Base-by-base conservation (phyloP, 768 basidiomycete species). In the Tephrocybe sp. region DNA sequence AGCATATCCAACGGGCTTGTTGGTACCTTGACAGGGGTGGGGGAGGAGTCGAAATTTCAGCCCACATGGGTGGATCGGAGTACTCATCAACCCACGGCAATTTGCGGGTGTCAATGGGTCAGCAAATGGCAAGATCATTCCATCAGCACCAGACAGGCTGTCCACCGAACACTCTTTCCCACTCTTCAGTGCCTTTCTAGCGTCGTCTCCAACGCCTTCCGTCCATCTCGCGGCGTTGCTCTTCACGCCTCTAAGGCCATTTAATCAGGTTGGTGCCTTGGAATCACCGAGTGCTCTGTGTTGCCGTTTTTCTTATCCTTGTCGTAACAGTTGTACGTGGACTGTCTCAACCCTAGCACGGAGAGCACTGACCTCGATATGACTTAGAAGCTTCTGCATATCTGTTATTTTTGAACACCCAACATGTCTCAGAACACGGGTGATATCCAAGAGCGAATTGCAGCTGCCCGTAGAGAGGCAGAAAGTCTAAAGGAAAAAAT, bases 401-500 rank as follows among this genome's bases (percentile, higher is more conserved):
- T 27, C 4, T 27, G 30, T 15, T 2, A 44, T 25, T 42, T 19
- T 11, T 45, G 31, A 46, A 51, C 27, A 27, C 16, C 47, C 60
- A 64, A 54, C 59, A 91, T 90, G 89, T 84, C 89, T 62, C 87
- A 89, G 77, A 77, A 77, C 50, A 86, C 86, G 71, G 81, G 83
- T 68, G 89, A 92, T 66, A 89, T 92, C 60, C 89, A 92, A 67
- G 89, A 92, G 74, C 76, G 89, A 62, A 98, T 99, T 68, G 92
- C 96, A 36, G 92, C 95, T 45, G 96, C 97, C 51, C 86, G 96
- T 60, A 81, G 97, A 66, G 97, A 98, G 72, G 94, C 94, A 37
- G 96, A 98, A 72, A 88, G 83, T 64, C 70, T 99, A 73, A 99
- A 97, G 75, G 97, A 99, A 80, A 96, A 95, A 84, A 99, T 99